These are phyloP conservation scores for Solanum chacoense DNA, from an alignment of 305 asterid species.

Conservation along the genomic window DNA sequence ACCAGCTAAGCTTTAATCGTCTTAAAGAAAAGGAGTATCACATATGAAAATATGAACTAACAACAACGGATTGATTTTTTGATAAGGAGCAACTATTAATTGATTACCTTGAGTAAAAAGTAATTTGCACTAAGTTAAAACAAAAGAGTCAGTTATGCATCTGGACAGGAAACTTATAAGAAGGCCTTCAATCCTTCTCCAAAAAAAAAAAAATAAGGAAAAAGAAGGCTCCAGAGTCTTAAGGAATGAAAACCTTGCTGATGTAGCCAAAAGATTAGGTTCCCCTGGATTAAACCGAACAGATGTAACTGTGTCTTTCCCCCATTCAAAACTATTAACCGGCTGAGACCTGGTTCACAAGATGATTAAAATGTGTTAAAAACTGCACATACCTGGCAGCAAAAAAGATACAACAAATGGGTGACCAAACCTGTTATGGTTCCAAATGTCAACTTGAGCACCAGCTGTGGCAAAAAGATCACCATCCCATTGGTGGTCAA, in stretches of 20 bases:
- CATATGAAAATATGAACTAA: neutral
- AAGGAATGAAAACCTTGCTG: slow-evolving; percentile 55
- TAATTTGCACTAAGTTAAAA: neutral
- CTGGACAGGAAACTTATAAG: neutral
- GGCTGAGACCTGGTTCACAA: slow-evolving; percentile 76
- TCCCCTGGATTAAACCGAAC: slow-evolving; percentile 94
- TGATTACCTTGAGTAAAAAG: neutral
- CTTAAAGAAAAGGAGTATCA: neutral
- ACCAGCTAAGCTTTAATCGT: neutral
- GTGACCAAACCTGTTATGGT: slow-evolving; percentile 69
- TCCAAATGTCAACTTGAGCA: slow-evolving; percentile 95
- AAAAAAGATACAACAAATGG: neutral
- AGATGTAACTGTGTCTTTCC: slow-evolving; percentile 57
- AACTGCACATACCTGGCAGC: neutral
- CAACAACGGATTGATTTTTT: neutral
- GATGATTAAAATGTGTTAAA: slow-evolving; percentile 7
- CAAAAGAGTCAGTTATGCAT: neutral
- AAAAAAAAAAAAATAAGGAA: neutral
- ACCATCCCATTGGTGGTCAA: slow-evolving; percentile 91
- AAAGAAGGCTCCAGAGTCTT: neutral
- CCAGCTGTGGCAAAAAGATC: slow-evolving; percentile 94
- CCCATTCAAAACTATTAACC: slow-evolving; percentile 77
- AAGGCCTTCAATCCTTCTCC: neutral
- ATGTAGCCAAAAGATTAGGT: slow-evolving; percentile 76
- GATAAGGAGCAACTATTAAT: neutral